These are phyloP conservation scores for Populus simonii DNA, from an alignment of 345 rosid genomes.

Conservation along the genomic window DNA sequence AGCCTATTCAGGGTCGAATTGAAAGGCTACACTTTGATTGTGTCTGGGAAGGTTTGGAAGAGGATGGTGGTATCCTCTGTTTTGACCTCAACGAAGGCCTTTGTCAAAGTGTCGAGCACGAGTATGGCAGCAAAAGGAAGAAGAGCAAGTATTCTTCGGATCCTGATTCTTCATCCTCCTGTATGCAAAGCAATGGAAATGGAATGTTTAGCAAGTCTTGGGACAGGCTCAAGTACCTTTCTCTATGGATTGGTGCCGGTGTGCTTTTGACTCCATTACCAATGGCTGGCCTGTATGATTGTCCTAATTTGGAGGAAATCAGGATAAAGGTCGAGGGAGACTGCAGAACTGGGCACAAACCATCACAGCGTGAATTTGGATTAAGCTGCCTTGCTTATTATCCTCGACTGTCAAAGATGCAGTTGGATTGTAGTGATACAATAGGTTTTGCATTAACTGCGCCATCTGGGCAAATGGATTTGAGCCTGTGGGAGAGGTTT, in stretches of 20 bases:
- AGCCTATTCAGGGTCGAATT: slow-evolving; percentile 56
- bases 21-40: slow-evolving; percentile 78
- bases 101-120: background rate
- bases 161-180: slow-evolving; percentile 6
- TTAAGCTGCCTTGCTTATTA: slow-evolving; percentile 54
- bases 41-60: slow-evolving; percentile 56
- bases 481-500: slow-evolving; percentile 90
- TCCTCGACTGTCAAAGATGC: slow-evolving; percentile 71
- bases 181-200: slow-evolving; percentile 26
- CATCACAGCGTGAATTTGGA: slow-evolving; percentile 54
- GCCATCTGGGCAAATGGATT: slow-evolving; percentile 74
- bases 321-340: slow-evolving; percentile 78
- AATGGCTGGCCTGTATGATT: slow-evolving; percentile 52
- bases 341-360: slow-evolving; percentile 61
- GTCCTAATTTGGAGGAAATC: slow-evolving; percentile 85
- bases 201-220: slow-evolving; percentile 38
- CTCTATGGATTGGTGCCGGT: slow-evolving; percentile 76
- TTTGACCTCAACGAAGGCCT: slow-evolving; percentile 29
- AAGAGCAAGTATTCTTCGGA: slow-evolving; percentile 45
- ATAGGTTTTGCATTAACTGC: slow-evolving; percentile 73
- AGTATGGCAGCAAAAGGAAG: slow-evolving; percentile 33
- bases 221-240: slow-evolving; percentile 62
- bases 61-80: background rate
- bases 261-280: slow-evolving; percentile 61
- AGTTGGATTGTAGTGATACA: slow-evolving; percentile 67